Evolutionary conservation across 164 flowering plant genomes (phyloP), one percentile per base, ranked within the genome.

Genomic region (Tetracentron sinense): DNA sequence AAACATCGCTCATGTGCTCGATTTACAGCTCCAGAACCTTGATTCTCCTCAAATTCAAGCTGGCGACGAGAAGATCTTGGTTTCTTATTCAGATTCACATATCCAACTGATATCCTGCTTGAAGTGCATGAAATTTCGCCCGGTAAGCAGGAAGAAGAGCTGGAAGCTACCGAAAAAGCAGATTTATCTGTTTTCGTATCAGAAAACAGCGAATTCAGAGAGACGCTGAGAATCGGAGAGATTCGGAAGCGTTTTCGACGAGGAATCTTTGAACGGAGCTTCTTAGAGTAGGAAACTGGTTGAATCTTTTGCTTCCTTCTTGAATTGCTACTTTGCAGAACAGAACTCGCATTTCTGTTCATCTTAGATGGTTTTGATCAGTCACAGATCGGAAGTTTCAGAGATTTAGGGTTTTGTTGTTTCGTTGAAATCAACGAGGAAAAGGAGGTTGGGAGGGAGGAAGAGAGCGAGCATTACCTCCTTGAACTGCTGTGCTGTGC

Each of bases 181-280:
- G 77, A 62, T 21, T 62, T 42, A 1, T 49, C 69, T 3, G 49
- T 15, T 4, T 61, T 55, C 35, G 26, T 38, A 16, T 51, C 58
- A 0, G 38, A 29, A 22, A 52, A 16, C 17, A 61, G 42, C 25
- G 67, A 64, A 27, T 44, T 71, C n/a, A 21, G 33, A 31, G 70
- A 48, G 6, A 61, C 38, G 14, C 15, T 17, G 23, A 68, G 54
- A 50, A 77, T 52, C 27, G 86, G 88, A 61, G 85, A 74, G 65
- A 77, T 62, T 58, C 59, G 72, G 30, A 62, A 22, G 21, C 89
- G 80, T 17, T 77, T 70, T 12, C 83, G 77, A 48, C 86, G 87
- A 69, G 79, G 75, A 22, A 77, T 74, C 68, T 75, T 79, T 28
- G 90, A 83, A 12, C 96, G 87, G 62, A 77, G 84, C 80, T 82